Percentiles rank a stretch among this genome's conserved stretches.
Conservation (phyloP, 2,329 filamentous ascomycete species). For the Exophiala aquamarina region DNA sequence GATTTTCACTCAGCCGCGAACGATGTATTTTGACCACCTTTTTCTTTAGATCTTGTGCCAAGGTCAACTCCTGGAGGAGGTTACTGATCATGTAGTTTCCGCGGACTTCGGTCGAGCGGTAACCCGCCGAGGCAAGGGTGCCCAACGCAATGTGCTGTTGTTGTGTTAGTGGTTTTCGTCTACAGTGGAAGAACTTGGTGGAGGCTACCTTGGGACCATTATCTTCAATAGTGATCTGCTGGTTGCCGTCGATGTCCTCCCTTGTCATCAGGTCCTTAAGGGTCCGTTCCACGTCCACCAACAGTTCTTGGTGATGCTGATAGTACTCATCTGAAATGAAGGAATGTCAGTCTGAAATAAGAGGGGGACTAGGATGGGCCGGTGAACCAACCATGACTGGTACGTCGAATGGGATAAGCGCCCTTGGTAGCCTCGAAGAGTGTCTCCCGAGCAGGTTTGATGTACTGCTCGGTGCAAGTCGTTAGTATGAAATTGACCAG, state of each 20-base stretch:
- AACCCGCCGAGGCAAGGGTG: constrained; percentile 80
- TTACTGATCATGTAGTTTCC: constrained; percentile 98
- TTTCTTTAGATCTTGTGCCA: constrained; percentile 86
- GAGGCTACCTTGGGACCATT: constrained; percentile 75
- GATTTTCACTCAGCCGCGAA: constrained; percentile 89
- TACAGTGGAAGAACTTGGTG: not conserved
- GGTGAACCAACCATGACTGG: constrained; percentile 42
- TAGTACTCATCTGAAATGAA: constrained; percentile 76
- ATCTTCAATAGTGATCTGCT: constrained; percentile 98
- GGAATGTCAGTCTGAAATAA: constrained; percentile 24
- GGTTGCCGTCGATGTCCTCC: constrained; percentile 91
- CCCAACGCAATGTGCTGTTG: constrained; percentile 75
- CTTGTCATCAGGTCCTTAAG: constrained; percentile 75
- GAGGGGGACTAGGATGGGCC: constrained; percentile 2
- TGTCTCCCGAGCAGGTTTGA: constrained; percentile 22
- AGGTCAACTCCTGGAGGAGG: constrained; percentile 86
- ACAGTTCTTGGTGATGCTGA: constrained; percentile 71
- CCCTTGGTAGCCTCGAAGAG: constrained; percentile 11
- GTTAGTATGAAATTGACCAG: no score
- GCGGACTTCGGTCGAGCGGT: constrained; percentile 85
- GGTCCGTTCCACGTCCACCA: constrained; percentile 83
- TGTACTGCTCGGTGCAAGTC: constrained; percentile 19
- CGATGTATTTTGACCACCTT: constrained; percentile 91
- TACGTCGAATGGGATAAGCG: constrained; percentile 35
- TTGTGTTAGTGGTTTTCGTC: constrained; percentile 2